Conservation (phyloP, 2,329 filamentous ascomycete genomes). For the Colletotrichum eleusines region DNA sequence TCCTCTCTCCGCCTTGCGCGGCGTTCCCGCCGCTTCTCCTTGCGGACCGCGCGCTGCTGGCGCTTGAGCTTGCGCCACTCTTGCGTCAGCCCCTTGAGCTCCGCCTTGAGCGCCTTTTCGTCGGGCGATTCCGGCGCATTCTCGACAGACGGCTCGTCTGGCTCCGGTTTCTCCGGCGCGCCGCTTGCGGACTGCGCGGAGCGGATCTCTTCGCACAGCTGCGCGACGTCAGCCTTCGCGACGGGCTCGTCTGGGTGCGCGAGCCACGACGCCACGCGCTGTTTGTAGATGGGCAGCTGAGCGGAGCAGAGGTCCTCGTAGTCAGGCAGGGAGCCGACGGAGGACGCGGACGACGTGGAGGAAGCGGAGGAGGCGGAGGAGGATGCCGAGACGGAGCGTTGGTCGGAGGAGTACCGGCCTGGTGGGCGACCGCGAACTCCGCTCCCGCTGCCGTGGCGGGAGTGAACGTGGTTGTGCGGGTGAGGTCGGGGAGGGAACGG, state of each 20-base stretch:
- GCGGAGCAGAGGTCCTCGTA: constrained; percentile 62
- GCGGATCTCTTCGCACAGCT: constrained; percentile 23
- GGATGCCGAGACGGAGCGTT: constrained; percentile 50
- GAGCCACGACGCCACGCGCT: constrained; percentile 62
- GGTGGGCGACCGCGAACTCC: constrained; percentile 39
- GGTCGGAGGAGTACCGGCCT: constrained; percentile 40
- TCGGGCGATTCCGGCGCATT: constrained; percentile 45
- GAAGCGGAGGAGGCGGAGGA: constrained; percentile 53
- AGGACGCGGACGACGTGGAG: constrained; percentile 52
- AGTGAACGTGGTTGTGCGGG: constrained; percentile 20
- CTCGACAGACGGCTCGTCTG: not conserved
- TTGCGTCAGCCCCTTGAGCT: constrained; percentile 59
- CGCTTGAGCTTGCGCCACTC: constrained; percentile 56
- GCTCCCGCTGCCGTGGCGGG: constrained; percentile 31
- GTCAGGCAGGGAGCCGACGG: constrained; percentile 66
- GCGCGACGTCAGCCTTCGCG: constrained; percentile 57
- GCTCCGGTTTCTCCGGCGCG: constrained; percentile 2
- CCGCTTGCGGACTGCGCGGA: constrained; percentile 8
- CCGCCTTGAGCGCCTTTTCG: constrained; percentile 53
- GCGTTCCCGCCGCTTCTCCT: constrained; percentile 46
- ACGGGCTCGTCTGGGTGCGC: constrained; percentile 62
- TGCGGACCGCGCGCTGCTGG: constrained; percentile 49
- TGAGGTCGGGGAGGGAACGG: not conserved
- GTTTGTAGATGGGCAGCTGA: constrained; percentile 61
- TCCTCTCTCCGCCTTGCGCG: constrained; percentile 48